Evolutionary conservation across 2,329 filamentous ascomycete genomes (phyloP), one percentile per base, ranked within the genome.

Genomic region (Penicillium sumatraense): DNA sequence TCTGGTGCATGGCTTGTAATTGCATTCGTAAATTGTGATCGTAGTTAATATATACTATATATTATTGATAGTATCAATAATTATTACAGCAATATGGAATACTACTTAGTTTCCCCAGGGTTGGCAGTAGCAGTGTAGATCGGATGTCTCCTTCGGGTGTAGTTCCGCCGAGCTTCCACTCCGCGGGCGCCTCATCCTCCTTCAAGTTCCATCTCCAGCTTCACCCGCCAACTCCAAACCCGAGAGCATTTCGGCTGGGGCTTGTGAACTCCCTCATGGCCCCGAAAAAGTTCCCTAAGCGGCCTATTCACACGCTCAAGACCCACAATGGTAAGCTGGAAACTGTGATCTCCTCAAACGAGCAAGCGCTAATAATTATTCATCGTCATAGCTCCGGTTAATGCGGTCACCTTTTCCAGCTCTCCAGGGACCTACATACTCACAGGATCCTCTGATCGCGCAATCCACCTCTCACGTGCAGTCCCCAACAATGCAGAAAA

Each of bases 401-500:
- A 91, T 71, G 85, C 89, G 45, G 80, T 91, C 51, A 80, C 85
- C 49, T 91, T 91, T 75, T 91, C 89, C 51, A 84, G 87, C 57
- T 86, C 84, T 11, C 85, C 88, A 14, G 88, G 88, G 36, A 88
- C 87, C 3, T 91, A 91, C 69, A 84, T 97, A 70, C 84, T 98
- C 56, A 92, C 91, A 31, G 93, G 93, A 68, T 91, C 89, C 29
- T 85, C 90, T 49, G 93, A 97, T 80, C 90, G 92, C 59, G 83
- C 86, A 14, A 87, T 97, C 71, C 88, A 93, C 53, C 87, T 97
- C 36, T 96, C 92, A 80, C 96, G 96, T 71, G 69, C 78, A 59
- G 58, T 76, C 60, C 68, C 77, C 61, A 68, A 66, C 65, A 69
- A 72, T 68, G 72, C 74, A 63, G 68, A 73, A 68, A 69, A 42